Evolutionary conservation across 2,329 filamentous ascomycete genomes (phyloP).

Genomic region (Phaeosphaeriaceae sp.): DNA sequence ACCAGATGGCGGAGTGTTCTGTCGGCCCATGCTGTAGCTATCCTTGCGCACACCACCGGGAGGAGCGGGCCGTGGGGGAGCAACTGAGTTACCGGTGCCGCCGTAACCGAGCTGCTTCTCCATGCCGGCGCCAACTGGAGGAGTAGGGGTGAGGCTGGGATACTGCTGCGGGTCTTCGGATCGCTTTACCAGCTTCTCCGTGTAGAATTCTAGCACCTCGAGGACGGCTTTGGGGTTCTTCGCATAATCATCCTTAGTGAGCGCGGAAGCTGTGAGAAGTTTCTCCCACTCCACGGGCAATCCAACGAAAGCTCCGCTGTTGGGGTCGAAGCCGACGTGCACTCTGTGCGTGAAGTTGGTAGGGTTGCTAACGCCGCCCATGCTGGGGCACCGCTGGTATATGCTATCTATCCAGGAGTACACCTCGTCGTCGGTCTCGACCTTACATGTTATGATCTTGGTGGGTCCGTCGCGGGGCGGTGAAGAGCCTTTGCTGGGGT

Average conservation of each 20-base stretch:
- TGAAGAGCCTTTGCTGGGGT: constrained; percentile 63
- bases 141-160: constrained; percentile 71
- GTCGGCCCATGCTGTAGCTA: constrained; percentile 50
- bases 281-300: constrained; percentile 97
- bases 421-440: constrained; percentile 94
- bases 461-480: constrained; percentile 81
- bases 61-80: constrained; percentile 56
- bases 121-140: constrained; percentile 57
- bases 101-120: constrained; percentile 59
- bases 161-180: constrained; percentile 74
- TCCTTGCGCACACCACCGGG: constrained; percentile 54
- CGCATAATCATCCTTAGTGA: constrained; percentile 98
- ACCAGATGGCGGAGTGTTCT: constrained; percentile 42
- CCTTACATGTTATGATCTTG: constrained; percentile 87
- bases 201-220: constrained; percentile 85
- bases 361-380: constrained; percentile 97
- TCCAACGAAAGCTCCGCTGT: constrained; percentile 93
- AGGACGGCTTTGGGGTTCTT: constrained; percentile 80
- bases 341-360: constrained; percentile 98
- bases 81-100: constrained; percentile 54
- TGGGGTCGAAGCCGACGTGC: constrained; percentile 95
- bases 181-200: constrained; percentile 76
- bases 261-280: constrained; percentile 91
- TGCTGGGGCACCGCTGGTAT: constrained; percentile 93
- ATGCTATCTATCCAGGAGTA: constrained; percentile 99